Base-by-base conservation (phyloP, 176 grass and related monocot species). In the Rhipidocladum racemiflorum region DNA sequence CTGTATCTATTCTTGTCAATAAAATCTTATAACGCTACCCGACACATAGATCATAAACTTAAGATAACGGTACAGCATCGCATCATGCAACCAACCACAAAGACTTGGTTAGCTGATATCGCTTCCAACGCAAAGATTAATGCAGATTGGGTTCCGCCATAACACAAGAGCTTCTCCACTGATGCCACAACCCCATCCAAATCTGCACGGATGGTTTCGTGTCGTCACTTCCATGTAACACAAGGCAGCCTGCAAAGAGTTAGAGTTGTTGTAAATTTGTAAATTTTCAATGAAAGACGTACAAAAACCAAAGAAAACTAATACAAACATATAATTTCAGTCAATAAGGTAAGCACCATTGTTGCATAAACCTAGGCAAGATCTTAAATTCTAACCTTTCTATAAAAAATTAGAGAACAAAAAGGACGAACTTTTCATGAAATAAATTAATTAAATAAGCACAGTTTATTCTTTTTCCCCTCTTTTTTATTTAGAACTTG, bases 51-150 rank as follows among this genome's bases (percentile, higher is more conserved):
- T 14, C 82, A 81, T 56, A 66, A 66, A 84, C 39, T 48, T 85
- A 59, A n/a, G 16, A 86, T 65, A 70, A 82, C 49, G 46, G 74
- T 86, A 74, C 69, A 90, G 74, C 88, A 90, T 90, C 88, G 43
- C 79, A 83, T 82, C 74, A 86, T 83, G 84, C 81, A 74, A 61
- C 84, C 88, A 90, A 83, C 2, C 1, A 83, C 79, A 83, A 16
- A 86, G 79, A 90, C 74, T 84, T 79, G 88, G 49, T 83, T 79
- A 74, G 86, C 79, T 83, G 88, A 90, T 90, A 84, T 86, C 84
- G 79, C 84, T 86, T 90, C 84, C 40, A 72, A 77, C 45, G 61
- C 79, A 79, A 79, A 66, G 60, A 74, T 90, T 86, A 86, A 83
- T 86, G 74, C 74, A 86, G 84, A 67, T 24, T 57, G 10, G 72